phyloP scores from a whole-genome alignment of 1,284 basidiomycete genomes.

The Cryptococcus sp. region DNA sequence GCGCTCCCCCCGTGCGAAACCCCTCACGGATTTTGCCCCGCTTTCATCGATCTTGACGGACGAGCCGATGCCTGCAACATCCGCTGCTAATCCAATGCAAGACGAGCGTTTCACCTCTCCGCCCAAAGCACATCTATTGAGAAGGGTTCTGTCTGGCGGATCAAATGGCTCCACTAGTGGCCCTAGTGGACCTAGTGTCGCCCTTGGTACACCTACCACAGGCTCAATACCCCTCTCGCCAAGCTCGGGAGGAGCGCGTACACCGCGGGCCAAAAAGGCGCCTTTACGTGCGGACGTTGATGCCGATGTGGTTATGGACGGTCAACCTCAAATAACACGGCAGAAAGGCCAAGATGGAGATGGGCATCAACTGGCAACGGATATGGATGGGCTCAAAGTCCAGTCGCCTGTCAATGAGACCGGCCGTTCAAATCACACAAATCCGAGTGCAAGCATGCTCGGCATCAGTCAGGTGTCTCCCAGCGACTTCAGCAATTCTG shows the following conservation, averaged over 20 bases:
- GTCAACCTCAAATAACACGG: constrained; percentile 1
- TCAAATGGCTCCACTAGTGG: constrained; percentile 18
- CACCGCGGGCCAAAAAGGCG: constrained; percentile 25
- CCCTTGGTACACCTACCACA: constrained; percentile 12
- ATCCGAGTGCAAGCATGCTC: neutral
- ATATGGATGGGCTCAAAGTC: constrained; percentile 29
- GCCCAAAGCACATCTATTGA: constrained; percentile 20
- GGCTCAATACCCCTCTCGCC: constrained; percentile 26
- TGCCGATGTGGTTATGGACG: neutral
- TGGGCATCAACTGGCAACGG: constrained; percentile 17
- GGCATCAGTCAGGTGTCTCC: constrained; percentile 5
- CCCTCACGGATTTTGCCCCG: constrained; percentile 10
- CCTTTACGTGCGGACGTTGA: constrained; percentile 8
- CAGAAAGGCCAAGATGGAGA: constrained; percentile 3
- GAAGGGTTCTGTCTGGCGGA: constrained; percentile 29
- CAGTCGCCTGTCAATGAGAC: constrained; percentile 16
- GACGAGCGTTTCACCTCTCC: constrained; percentile 1
- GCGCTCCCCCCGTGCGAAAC: constrained; percentile 8
- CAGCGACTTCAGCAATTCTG: neutral
- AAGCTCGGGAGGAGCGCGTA: constrained; percentile 27
- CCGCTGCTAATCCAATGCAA: neutral
- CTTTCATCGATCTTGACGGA: constrained; percentile 15
- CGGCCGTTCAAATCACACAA: neutral
- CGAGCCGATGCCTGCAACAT: constrained; percentile 4
- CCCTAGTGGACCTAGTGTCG: constrained; percentile 3